Conservation (phyloP, 2,329 filamentous ascomycete species). For the Paecilomyces dactylethromorphus region DNA sequence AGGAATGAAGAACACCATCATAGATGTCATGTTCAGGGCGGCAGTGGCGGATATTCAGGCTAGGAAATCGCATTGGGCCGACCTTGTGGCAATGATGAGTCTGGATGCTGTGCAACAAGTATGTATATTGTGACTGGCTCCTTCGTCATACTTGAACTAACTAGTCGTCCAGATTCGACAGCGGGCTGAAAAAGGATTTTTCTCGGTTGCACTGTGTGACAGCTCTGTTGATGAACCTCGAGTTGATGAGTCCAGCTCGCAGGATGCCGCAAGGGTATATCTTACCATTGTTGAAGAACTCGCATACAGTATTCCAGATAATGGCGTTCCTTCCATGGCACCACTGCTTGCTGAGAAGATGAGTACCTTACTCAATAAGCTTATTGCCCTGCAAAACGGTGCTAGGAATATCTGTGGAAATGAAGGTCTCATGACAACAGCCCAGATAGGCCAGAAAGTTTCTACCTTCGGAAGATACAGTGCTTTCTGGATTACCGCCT, state of each 20-base stretch:
- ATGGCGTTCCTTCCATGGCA: constrained; percentile 23
- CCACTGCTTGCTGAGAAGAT: constrained; percentile 34
- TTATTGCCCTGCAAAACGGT: constrained; percentile 22
- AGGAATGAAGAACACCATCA: constrained; percentile 23
- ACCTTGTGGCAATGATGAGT: constrained; percentile 32
- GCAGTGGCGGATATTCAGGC: constrained; percentile 29
- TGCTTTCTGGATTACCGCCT: constrained; percentile 34
- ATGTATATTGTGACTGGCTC: constrained; percentile 8
- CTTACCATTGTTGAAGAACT: constrained; percentile 34
- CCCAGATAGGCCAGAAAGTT: constrained; percentile 10
- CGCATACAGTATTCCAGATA: constrained; percentile 28
- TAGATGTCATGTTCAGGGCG: constrained; percentile 35
- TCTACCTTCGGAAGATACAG: constrained; percentile 23
- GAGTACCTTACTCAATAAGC: constrained; percentile 31
- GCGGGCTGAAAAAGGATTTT: constrained; percentile 34
- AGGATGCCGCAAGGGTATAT: constrained; percentile 29
- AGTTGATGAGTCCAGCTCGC: constrained; percentile 10
- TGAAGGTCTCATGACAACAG: constrained; percentile 6
- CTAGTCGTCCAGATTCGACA: constrained; percentile 26
- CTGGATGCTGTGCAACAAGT: constrained; percentile 30
- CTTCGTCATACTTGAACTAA: constrained; percentile 12
- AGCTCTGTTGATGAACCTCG: constrained; percentile 8
- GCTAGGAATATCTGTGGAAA: constrained; percentile 13
- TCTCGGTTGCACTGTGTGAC: constrained; percentile 28
- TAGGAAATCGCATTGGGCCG: constrained; percentile 30